These are phyloP conservation scores for Cyberlindnera mrakii DNA, from an alignment of 805 yeast species.

Conservation along the genomic window DNA sequence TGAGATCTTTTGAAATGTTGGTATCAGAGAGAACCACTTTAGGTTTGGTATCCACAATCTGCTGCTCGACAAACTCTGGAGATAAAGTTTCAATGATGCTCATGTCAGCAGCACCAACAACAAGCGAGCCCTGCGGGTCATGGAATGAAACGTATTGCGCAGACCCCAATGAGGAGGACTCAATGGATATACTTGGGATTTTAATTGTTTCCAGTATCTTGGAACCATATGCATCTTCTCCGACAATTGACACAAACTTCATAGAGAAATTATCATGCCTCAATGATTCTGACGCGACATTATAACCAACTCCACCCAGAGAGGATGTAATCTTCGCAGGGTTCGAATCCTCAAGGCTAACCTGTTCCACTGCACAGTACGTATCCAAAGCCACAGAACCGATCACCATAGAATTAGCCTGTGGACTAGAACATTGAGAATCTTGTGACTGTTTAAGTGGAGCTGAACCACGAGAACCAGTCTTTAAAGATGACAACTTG, in stretches of 20 bases:
- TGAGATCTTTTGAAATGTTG: conserved; percentile 45
- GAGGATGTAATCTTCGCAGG: conserved; percentile 56
- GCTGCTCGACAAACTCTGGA: conserved; percentile 32
- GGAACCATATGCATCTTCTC: conserved; percentile 50
- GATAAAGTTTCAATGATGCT: conserved; percentile 50
- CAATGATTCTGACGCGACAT: conserved; percentile 61
- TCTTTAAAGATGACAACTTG: conserved; percentile 13
- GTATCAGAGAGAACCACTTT: conserved; percentile 57
- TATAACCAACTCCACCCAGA: conserved; percentile 83
- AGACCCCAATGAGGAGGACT: conserved; percentile 29
- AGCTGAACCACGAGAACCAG: not conserved
- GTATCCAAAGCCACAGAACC: conserved; percentile 80
- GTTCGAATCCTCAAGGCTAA: conserved; percentile 55
- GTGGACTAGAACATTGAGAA: not conserved
- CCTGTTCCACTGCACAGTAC: conserved; percentile 40
- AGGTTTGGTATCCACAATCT: conserved; percentile 40
- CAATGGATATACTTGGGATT: conserved; percentile 21
- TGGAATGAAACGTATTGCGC: conserved; percentile 76
- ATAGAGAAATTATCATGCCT: conserved; percentile 27
- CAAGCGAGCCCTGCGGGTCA: conserved; percentile 51
- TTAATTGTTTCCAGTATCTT: conserved; percentile 30
- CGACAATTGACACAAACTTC: conserved; percentile 54
- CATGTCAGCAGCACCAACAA: conserved; percentile 85
- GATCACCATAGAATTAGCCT: conserved; percentile 38
- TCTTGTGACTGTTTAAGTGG: not conserved